These are phyloP conservation scores for Rhodofomes roseus DNA, from an alignment of 1,284 basidiomycete genomes.

Conservation along the genomic window DNA sequence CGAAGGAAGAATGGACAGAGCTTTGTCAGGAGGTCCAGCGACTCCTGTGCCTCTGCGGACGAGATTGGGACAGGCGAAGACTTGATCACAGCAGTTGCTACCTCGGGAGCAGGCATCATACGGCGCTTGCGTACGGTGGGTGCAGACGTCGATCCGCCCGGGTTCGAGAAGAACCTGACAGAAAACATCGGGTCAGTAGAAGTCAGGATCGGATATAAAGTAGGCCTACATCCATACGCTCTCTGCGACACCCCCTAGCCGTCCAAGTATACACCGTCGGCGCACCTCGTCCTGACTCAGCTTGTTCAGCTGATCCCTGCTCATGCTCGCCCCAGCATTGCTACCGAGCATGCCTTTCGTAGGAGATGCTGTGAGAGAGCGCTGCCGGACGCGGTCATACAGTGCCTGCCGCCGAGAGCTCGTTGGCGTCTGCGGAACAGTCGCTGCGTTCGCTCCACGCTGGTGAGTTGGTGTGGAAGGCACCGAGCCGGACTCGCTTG, in stretches of 20 bases:
- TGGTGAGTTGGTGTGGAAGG: conserved; percentile 67
- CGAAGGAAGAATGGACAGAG: conserved; percentile 78
- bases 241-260: conserved; percentile 75
- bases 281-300: conserved; percentile 73
- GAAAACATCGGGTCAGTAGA: neutral
- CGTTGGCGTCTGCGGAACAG: conserved; percentile 62
- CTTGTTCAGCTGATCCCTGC: conserved; percentile 63
- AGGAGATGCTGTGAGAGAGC: conserved; percentile 62
- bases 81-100: conserved; percentile 64
- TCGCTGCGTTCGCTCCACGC: conserved; percentile 46
- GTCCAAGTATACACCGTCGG: conserved; percentile 66
- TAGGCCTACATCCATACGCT: conserved; percentile 77
- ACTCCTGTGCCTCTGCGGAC: conserved; percentile 69
- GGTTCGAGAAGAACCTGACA: conserved; percentile 62
- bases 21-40: conserved; percentile 56
- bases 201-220: neutral
- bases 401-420: conserved; percentile 72
- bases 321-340: conserved; percentile 40
- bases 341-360: conserved; percentile 49
- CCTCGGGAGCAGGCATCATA: conserved; percentile 60
- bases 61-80: conserved; percentile 78
- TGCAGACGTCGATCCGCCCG: conserved; percentile 41
- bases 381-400: conserved; percentile 73
- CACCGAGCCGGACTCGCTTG: conserved; percentile 31
- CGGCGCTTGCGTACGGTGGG: conserved; percentile 62